Evolutionary conservation across 768 basidiomycete species (phyloP), one percentile per base, ranked within the genome.

Genomic region (Lyophyllum decastes): DNA sequence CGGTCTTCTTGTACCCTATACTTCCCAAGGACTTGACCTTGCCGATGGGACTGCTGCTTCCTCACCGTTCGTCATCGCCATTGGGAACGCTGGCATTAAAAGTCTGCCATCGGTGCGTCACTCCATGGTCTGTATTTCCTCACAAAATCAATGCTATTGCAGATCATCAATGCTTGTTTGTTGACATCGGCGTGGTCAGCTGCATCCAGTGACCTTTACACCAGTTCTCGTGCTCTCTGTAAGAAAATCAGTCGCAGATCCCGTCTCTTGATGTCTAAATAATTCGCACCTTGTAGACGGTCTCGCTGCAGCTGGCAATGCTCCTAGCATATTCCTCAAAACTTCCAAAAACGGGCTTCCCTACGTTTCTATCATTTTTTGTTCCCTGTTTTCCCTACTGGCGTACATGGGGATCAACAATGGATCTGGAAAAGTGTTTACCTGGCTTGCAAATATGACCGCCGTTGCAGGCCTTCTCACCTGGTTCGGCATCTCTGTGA

Each of bases 131-230:
- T 30, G 21, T 35, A 24, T 21, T n/a, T 30, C 14, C 17, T 27
- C 25, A 24, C 25, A 19, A 41, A 54, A 63, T 14, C 48, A 45
- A 25, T 27, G 52, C 47, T 3, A 45, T 44, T 14, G 27, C 46
- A 89, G 87, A 76, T 92, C 38, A 92, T 93, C 68, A 94, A 92
- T 66, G 90, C 89, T 2, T 86, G 84, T 69, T 78, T 96, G 14
- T 73, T 98, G 61, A 92, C 90, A 38, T 92, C 94, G 2, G 94
- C 95, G 5, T 95, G 92, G 89, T 96, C 94, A 24, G 94, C 95
- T 33, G 92, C 91, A 5, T 88, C 88, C 22, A 90, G 89, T 69
- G 94, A 96, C 69, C 70, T 97, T 46, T 96, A 94, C 75, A 95
- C 93, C 3, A 88, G 89, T 46, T 94, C 94, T 17, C 86, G 91